Evolutionary conservation across 495 filamentous ascomycete genomes (phyloP).

Genomic region (Penicillium flavigenum): DNA sequence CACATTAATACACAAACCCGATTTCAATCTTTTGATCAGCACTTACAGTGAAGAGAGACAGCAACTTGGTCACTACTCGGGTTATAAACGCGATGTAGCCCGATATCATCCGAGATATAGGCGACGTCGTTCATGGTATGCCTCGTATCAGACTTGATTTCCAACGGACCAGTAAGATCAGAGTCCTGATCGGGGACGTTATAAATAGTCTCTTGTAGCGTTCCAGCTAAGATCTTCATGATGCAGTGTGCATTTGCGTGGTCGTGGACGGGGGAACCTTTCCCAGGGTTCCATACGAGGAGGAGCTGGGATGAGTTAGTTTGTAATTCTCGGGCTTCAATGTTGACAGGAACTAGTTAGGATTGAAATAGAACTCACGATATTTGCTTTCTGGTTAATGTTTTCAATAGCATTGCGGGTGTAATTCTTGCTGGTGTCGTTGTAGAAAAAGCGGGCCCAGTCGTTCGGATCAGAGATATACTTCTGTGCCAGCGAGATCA

Average conservation of each 20-base stretch:
- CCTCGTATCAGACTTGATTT: slow-evolving; percentile 29
- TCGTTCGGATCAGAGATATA: slow-evolving; percentile 36
- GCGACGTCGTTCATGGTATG: slow-evolving; percentile 59
- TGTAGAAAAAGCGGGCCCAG: slow-evolving; percentile 36
- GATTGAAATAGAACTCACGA: slow-evolving; percentile 14
- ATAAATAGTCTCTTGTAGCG: slow-evolving; percentile 73
- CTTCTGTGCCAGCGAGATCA: slow-evolving; percentile 33
- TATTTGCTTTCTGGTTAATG: slow-evolving; percentile 40
- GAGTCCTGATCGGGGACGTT: slow-evolving; percentile 54
- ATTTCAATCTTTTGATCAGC: not conserved
- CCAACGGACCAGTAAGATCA: slow-evolving; percentile 20
- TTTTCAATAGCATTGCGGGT: slow-evolving; percentile 41
- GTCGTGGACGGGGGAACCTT: slow-evolving; percentile 80
- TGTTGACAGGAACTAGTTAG: not conserved
- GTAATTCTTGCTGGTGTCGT: slow-evolving; percentile 41
- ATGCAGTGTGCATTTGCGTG: slow-evolving; percentile 78
- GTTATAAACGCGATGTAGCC: slow-evolving; percentile 79
- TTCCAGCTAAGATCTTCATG: slow-evolving; percentile 56
- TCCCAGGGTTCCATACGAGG: slow-evolving; percentile 84
- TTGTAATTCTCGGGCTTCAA: not conserved
- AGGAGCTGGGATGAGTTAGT: slow-evolving; percentile 55
- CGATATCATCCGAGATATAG: slow-evolving; percentile 79
- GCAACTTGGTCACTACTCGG: slow-evolving; percentile 64
- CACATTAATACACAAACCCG: not conserved
- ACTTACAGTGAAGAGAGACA: slow-evolving; percentile 77